A percentile compares a stretch with the other conserved stretches of the same genome.
These are phyloP conservation scores for Neofusicoccum cordaticola DNA, from an alignment of 2,329 filamentous ascomycete species.

Conservation along the genomic window DNA sequence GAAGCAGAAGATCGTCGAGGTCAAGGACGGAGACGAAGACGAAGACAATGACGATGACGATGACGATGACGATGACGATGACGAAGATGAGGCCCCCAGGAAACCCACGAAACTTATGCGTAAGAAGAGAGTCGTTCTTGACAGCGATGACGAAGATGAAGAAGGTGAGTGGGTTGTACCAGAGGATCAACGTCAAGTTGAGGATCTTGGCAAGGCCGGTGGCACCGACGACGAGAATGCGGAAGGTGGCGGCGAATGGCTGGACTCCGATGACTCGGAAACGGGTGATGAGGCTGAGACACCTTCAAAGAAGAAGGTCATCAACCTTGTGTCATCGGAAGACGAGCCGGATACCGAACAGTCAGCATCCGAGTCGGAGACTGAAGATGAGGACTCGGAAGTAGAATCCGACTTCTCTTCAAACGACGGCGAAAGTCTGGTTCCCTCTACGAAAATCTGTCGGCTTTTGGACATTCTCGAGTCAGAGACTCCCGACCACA, in stretches of 20 bases:
- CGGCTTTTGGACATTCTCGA: constrained; percentile 78
- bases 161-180: constrained; percentile 77
- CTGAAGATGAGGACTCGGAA: constrained; percentile 37
- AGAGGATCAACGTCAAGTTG: constrained; percentile 59
- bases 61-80: constrained; percentile 33
- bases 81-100: constrained; percentile 29
- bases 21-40: constrained; percentile 25
- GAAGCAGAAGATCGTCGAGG: constrained; percentile 35
- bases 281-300: constrained; percentile 46
- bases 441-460: constrained; percentile 85
- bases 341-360: constrained; percentile 29
- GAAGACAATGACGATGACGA: constrained; percentile 26
- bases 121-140: constrained; percentile 48
- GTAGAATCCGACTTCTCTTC: constrained; percentile 37
- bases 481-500: constrained; percentile 76
- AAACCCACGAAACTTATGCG: constrained; percentile 8
- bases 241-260: constrained; percentile 78
- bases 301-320: constrained; percentile 45
- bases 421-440: constrained; percentile 46
- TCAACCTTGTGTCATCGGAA: constrained; percentile 52
- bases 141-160: constrained; percentile 66
- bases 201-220: constrained; percentile 73
- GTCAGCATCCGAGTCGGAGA: constrained; percentile 27
- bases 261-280: constrained; percentile 67
- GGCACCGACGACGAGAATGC: constrained; percentile 84